phyloP scores from a whole-genome alignment of 345 rosid species.

The Pelargonium nanum region DNA sequence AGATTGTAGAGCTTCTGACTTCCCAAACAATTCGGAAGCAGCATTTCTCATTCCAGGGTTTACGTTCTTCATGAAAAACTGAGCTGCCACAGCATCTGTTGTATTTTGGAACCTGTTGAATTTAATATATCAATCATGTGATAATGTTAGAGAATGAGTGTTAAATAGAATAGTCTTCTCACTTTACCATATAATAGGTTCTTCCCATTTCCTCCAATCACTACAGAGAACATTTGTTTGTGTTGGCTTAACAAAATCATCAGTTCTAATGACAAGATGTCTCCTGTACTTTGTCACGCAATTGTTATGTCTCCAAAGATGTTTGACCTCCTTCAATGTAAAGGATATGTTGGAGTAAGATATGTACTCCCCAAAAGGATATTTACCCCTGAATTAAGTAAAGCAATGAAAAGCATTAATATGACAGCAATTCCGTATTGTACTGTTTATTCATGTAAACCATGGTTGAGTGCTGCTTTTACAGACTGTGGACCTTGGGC shows the following conservation, averaged over 20 bases:
- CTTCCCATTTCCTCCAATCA: conserved; percentile 82
- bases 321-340: conserved; percentile 76
- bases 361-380: conserved; percentile 87
- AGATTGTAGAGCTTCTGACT: conserved; percentile 36
- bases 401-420: conserved; percentile 16
- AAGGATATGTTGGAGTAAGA: conserved; percentile 63
- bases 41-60: conserved; percentile 69
- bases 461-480: background rate
- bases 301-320: conserved; percentile 73
- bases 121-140: conserved; percentile 7
- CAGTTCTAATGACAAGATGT: conserved; percentile 71
- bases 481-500: no score
- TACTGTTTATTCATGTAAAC: background rate
- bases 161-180: conserved; percentile 3
- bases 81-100: conserved; percentile 90
- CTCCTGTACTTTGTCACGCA: conserved; percentile 51
- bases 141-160: conserved; percentile 2
- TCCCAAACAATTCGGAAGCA: conserved; percentile 65
- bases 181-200: conserved; percentile 81
- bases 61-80: conserved; percentile 83
- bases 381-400: conserved; percentile 56
- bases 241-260: conserved; percentile 85
- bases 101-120: conserved; percentile 81
- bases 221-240: conserved; percentile 72
- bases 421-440: background rate